These are phyloP conservation scores for Lyophyllum semitale DNA, from an alignment of 768 basidiomycete species.

Conservation along the genomic window DNA sequence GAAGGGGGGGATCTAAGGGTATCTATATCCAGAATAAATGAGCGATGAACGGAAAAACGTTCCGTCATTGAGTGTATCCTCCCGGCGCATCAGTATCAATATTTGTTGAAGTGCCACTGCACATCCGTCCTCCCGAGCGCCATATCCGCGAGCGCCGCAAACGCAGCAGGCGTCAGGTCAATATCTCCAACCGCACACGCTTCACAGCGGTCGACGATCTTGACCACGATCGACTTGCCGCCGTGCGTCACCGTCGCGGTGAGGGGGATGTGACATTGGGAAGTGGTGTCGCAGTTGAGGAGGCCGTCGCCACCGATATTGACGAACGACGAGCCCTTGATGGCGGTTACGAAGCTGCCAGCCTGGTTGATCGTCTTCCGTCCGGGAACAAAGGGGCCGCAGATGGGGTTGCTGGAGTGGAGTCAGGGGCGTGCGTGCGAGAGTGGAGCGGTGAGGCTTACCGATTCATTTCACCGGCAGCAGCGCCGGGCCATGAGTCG, in stretches of 20 bases:
- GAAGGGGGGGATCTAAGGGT: not conserved
- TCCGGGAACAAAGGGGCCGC: conserved; percentile 30
- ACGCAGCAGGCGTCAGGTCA: conserved; percentile 29
- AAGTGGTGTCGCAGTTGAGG: conserved; percentile 19
- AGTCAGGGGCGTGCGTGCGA: not conserved
- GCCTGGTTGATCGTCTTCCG: conserved; percentile 18
- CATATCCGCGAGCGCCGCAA: conserved; percentile 26
- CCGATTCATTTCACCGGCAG: conserved; percentile 25
- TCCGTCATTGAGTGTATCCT: not conserved
- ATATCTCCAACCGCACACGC: conserved; percentile 38
- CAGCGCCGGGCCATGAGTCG: conserved; percentile 27
- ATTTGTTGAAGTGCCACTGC: conserved; percentile 40
- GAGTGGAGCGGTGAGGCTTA: conserved; percentile 2
- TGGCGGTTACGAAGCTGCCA: conserved; percentile 22
- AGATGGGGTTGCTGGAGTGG: conserved; percentile 26
- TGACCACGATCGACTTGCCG: conserved; percentile 38
- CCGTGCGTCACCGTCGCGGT: conserved; percentile 25
- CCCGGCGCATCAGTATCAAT: not conserved
- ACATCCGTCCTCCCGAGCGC: conserved; percentile 28
- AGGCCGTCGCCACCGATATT: conserved; percentile 30
- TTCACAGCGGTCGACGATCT: conserved; percentile 51
- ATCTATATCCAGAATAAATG: not conserved
- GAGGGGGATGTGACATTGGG: conserved; percentile 23
- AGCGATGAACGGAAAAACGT: not conserved
- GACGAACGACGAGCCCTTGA: conserved; percentile 19